Base-by-base conservation (phyloP, 805 yeast genomes). In the Yarrowia hollandica region DNA sequence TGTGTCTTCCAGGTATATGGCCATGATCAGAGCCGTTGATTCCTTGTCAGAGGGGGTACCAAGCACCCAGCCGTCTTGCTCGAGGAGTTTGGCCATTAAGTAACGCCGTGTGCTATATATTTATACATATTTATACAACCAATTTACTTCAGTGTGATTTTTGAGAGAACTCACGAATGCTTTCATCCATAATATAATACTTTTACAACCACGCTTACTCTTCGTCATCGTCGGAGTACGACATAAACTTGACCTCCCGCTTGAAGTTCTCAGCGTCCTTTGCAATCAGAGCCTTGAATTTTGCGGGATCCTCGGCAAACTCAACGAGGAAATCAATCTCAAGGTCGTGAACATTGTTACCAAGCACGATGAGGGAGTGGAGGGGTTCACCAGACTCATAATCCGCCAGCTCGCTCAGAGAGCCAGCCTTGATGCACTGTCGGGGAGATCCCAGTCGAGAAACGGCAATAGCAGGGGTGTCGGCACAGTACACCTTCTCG, bases 341-440 rank as follows among this genome's bases (percentile, higher is more conserved):
- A 61, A 92, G 79, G 62, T 92, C 98, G 68, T 92, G 99, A 21
- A 90, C 91, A 35, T 74, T 85, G 92, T 80, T 95, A 21, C 99
- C 99, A 58, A 92, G 77, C 74, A 92, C 84, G 52, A 92, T 84
- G 66, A 92, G 79, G 9, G 98, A 89, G 71, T 92, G 99, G 65
- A 92, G 76, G 25, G 99, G 99, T 68, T 84, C 96, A 41, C 99
- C 99, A 11, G 95, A 82, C 64, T 91, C 97, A 68, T 88, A 90
- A 50, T 82, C 81, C 7, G 88, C 79, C 69, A 92, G 75, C 67
- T 92, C 88, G 63, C 79, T 72, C 62, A 92, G 79, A 15, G 96
- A 86, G 4, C 86, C 98, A 7, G 97, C 92, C 67, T 86, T 84
- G 75, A 92, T 88, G 7, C 74, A 70, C 74, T 92, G 99, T 5